Evolutionary conservation across 352 stramenopile species (phyloP), one percentile per base, ranked within the genome.

Genomic region (Plasmopara viticola): DNA sequence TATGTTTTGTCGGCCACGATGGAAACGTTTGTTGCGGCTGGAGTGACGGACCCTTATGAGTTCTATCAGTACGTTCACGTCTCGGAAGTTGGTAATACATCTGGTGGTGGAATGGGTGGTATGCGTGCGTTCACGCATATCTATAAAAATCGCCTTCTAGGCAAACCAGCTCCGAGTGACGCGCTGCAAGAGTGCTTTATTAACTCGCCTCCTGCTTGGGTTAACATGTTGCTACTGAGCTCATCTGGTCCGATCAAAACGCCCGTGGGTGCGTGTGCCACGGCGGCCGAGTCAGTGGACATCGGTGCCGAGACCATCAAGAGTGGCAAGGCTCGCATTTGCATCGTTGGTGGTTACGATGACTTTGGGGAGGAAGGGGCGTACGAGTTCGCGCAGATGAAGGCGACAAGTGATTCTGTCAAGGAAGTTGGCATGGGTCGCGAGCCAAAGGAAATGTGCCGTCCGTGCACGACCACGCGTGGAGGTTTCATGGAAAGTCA

Each of bases 61-160:
- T 90, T 95, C 49, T 95, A 95, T 68, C 73, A 94, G 62, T 95
- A 95, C 60, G 80, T 94, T 12, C 86, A 95, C 63, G 86, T 95
- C 0, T 90, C 78, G 20, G 82, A 93, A 55, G 59, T 95, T 29
- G 86, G 86, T 13, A 94, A 94, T 72, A 89, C 76, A 6, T 89
- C 81, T 0, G 86, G 86, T 39, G 84, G 84, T 51, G 84, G 78
- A 30, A 86, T 94, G 69, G 84, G 86, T 44, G 86, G 86, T 28
- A 84, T 93, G 74, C 74, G 78, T 31, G 70, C 78, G 5, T 70
- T 94, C 31, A 85, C 81, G 45, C 64, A 79, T 14, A 86, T 94
- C 37, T 95, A 89, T 64, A 68, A 83, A 35, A 51, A 72, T 13
- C 78, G 86, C n/a, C 39, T 81, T 20, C 56, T 86, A 4, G 84